These are phyloP conservation scores for Zoysia matrella DNA, from an alignment of 202 grass and related monocot species.

Conservation along the genomic window DNA sequence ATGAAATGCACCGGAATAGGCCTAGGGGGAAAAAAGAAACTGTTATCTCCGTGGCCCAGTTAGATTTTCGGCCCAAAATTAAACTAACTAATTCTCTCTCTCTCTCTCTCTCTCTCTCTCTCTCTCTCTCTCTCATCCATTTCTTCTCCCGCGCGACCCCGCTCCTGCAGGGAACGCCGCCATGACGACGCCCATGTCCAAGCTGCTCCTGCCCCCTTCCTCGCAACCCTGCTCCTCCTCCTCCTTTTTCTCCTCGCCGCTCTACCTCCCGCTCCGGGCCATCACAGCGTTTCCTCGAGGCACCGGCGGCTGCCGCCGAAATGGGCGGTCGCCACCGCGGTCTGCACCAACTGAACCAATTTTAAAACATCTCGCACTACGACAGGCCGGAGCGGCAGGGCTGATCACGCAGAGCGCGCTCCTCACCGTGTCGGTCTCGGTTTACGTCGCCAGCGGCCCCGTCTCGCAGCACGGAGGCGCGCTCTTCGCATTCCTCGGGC, in stretches of 20 bases:
- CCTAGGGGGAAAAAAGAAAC: too few species aligned
- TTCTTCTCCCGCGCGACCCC: conserved; percentile 14
- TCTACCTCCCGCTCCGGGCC: neutral
- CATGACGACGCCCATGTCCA: conserved; percentile 22
- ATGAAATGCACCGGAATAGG: too few species aligned
- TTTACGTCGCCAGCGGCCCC: conserved; percentile 45
- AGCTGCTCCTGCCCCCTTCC: neutral
- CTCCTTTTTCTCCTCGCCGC: neutral
- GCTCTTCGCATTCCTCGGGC: conserved; percentile 46
- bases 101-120: too few species aligned
- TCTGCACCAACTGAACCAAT: too few species aligned
- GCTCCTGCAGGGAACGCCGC: neutral
- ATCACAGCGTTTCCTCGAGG: too few species aligned
- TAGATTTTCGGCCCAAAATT: too few species aligned
- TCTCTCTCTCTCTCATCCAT: neutral
- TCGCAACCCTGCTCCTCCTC: neutral
- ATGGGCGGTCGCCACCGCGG: too few species aligned
- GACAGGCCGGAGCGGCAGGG: conserved; percentile 59
- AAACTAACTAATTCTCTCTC: too few species aligned
- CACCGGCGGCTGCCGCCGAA: too few species aligned
- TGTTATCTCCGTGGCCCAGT: too few species aligned
- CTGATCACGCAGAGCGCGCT: conserved; percentile 53
- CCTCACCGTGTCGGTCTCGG: conserved; percentile 39
- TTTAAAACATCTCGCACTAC: too few species aligned
- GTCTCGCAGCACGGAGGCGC: conserved; percentile 16